Conservation (phyloP, 2,329 filamentous ascomycete species). For the Penicillium sclerotiorum region DNA sequence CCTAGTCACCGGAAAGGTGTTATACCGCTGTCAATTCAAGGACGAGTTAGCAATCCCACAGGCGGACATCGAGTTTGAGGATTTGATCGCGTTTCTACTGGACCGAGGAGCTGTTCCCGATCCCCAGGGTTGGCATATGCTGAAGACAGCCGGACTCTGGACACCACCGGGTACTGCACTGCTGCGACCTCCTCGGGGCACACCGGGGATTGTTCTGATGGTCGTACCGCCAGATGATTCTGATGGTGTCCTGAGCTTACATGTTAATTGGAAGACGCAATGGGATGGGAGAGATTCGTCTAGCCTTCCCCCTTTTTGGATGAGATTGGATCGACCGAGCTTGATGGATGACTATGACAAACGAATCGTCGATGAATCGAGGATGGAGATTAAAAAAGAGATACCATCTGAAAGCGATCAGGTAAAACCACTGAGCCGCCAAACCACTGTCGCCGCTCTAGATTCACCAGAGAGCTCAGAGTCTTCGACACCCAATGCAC, state of each 20-base stretch:
- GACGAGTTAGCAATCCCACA: slow-evolving; percentile 6
- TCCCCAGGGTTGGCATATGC: slow-evolving; percentile 5
- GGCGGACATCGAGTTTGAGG: slow-evolving; percentile 8
- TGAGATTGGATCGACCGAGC: not conserved
- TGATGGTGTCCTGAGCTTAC: slow-evolving; percentile 6
- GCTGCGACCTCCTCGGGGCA: slow-evolving; percentile 4
- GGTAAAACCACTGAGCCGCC: not conserved
- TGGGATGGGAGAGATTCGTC: not conserved
- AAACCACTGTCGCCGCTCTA: not conserved
- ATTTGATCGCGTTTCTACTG: slow-evolving; percentile 6
- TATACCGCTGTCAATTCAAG: slow-evolving; percentile 8
- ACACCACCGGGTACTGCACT: slow-evolving; percentile 6
- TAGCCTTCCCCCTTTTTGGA: slow-evolving; percentile 1
- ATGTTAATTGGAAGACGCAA: slow-evolving; percentile 1
- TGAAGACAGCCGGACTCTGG: slow-evolving; percentile 6
- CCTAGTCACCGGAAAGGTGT: slow-evolving; percentile 5
- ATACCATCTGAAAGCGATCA: not conserved
- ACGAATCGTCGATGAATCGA: not conserved
- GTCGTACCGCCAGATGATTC: slow-evolving; percentile 5
- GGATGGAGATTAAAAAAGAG: not conserved
- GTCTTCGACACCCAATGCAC: not conserved
- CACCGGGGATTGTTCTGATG: slow-evolving; percentile 2
- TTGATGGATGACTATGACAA: too few species aligned
- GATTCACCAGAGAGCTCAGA: not conserved
- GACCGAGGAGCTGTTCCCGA: slow-evolving; percentile 9